phyloP scores from a whole-genome alignment of 208 protist species.

The Trypanosomatidae sp. region DNA sequence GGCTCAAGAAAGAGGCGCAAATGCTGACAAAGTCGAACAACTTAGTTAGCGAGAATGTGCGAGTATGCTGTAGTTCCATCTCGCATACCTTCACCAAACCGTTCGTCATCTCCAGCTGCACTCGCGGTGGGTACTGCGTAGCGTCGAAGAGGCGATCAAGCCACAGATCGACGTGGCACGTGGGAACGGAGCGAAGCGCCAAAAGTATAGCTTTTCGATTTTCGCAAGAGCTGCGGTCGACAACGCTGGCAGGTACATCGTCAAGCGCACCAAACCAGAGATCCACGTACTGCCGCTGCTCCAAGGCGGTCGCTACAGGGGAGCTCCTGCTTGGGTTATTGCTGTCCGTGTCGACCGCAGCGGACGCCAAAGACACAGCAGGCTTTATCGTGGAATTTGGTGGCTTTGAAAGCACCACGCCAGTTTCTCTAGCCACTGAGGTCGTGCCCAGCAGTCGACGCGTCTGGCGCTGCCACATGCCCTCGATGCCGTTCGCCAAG shows the following conservation, averaged over 20 bases:
- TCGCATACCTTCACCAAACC: constrained; percentile 67
- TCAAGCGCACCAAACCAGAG: constrained; percentile 75
- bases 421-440: constrained; percentile 7
- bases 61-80: constrained; percentile 62
- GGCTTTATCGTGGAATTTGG: background rate
- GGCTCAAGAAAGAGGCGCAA: constrained; percentile 68
- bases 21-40: constrained; percentile 86
- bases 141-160: constrained; percentile 82
- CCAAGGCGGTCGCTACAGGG: background rate
- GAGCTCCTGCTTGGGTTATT: background rate
- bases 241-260: constrained; percentile 48
- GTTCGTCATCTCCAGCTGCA: constrained; percentile 78
- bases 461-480: constrained; percentile 62
- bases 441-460: constrained; percentile 16
- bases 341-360: background rate
- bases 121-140: constrained; percentile 59
- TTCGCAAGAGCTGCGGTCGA: constrained; percentile 31
- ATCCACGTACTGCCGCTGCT: constrained; percentile 31
- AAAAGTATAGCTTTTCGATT: constrained; percentile 49
- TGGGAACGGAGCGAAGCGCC: constrained; percentile 35
- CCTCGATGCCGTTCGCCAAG: constrained; percentile 77
- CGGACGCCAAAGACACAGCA: background rate
- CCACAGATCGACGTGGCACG: constrained; percentile 70
- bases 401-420: background rate
- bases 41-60: constrained; percentile 83